phyloP scores from a whole-genome alignment of 1,139 yeast species.

The Hyphopichia wangnamkhiaoensis region DNA sequence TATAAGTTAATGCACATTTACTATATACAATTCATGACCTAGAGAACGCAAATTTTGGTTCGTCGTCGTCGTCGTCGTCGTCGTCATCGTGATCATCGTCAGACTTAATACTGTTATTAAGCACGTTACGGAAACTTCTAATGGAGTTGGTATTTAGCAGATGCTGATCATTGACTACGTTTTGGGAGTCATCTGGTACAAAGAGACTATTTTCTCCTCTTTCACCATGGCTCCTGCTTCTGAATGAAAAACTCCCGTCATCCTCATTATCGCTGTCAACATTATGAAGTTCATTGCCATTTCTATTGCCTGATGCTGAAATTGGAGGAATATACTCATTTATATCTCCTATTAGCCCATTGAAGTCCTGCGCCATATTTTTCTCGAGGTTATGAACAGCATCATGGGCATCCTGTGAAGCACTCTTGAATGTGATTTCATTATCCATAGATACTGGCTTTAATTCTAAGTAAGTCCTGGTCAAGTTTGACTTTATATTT shows the following conservation, averaged over 20 bases:
- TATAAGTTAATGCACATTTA: not conserved
- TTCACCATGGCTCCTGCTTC: conserved; percentile 2
- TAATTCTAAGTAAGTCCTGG: conserved; percentile 28
- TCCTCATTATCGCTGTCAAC: conserved; percentile 12
- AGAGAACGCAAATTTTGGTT: conserved; percentile 41
- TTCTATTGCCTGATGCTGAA: conserved; percentile 6
- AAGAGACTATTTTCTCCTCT: conserved; percentile 13
- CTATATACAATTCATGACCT: conserved; percentile 5
- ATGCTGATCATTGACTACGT: not conserved
- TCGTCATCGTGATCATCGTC: conserved; percentile 24
- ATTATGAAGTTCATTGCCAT: conserved; percentile 7
- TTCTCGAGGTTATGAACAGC: conserved; percentile 8
- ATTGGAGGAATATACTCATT: conserved; percentile 14
- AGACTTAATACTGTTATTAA: not conserved
- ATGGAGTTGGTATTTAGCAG: not conserved
- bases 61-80: conserved; percentile 36
- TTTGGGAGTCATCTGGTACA: conserved; percentile 20
- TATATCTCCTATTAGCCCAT: conserved; percentile 27
- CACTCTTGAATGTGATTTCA: conserved; percentile 11
- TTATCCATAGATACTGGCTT: conserved; percentile 17
- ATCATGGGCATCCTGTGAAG: conserved; percentile 6
- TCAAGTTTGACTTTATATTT: conserved; percentile 20
- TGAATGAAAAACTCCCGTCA: conserved; percentile 10
- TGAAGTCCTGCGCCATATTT: conserved; percentile 23
- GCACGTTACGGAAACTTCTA: not conserved